phyloP scores from a whole-genome alignment of 805 yeast species.

The Naumovozyma baii region DNA sequence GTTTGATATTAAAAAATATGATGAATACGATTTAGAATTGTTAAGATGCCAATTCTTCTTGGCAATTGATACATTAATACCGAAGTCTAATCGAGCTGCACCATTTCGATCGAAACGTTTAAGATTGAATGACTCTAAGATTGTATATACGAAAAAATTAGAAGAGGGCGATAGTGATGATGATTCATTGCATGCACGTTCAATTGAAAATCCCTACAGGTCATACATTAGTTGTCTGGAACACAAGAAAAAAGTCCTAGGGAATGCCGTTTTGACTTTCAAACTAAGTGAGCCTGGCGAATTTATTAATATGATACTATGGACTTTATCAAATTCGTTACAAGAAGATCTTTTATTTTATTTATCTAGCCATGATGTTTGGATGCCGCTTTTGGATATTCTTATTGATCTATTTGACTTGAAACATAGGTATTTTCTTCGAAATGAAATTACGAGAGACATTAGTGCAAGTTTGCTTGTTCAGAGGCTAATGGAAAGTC shows the following conservation, averaged over 20 bases:
- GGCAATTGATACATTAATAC: slow-evolving; percentile 14
- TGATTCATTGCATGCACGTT: too few species aligned
- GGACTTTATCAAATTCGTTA: slow-evolving; percentile 21
- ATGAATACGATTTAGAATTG: slow-evolving; percentile 14
- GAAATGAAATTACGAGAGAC: slow-evolving; percentile 9
- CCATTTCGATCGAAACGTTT: slow-evolving; percentile 7
- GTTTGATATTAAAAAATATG: slow-evolving; percentile 10
- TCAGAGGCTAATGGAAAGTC: slow-evolving; percentile 15
- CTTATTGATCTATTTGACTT: slow-evolving; percentile 17
- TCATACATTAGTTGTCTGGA: slow-evolving; percentile 21
- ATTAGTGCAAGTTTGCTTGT: slow-evolving; percentile 2
- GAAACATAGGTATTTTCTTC: slow-evolving; percentile 20
- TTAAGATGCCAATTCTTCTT: slow-evolving; percentile 27
- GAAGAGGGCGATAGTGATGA: neutral
- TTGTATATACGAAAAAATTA: neutral
- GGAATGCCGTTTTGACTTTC: slow-evolving; percentile 13
- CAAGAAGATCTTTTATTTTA: slow-evolving; percentile 8
- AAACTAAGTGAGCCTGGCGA: slow-evolving; percentile 16
- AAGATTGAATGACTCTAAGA: neutral
- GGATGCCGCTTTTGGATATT: slow-evolving; percentile 20
- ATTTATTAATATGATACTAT: slow-evolving; percentile 20
- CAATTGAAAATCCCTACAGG: slow-evolving; percentile 10
- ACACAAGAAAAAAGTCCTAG: slow-evolving; percentile 11
- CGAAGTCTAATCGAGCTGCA: slow-evolving; percentile 10
- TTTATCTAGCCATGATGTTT: slow-evolving; percentile 15